Evolutionary conservation across 257 asterid species (phyloP).

Genomic region (Solanum chilense): DNA sequence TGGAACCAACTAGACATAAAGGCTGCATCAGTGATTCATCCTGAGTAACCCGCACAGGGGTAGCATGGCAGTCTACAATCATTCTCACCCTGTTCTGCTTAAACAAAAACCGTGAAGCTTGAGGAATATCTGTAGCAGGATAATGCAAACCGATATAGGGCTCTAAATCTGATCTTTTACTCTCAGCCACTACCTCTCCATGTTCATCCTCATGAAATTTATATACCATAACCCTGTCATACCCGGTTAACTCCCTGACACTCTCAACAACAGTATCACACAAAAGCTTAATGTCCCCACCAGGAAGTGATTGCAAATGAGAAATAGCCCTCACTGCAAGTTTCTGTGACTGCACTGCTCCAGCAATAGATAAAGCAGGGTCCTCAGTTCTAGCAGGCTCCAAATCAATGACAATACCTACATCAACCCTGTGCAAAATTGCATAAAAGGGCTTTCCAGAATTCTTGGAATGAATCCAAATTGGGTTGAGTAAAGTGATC

Average conservation of each 20-base stretch:
- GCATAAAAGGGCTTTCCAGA: slow-evolving; percentile 75
- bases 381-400: slow-evolving; percentile 80
- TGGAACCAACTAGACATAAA: slow-evolving; percentile 51
- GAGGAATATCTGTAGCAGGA: slow-evolving; percentile 59
- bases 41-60: slow-evolving; percentile 36
- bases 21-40: slow-evolving; percentile 56
- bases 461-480: slow-evolving; percentile 60
- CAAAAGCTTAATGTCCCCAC: slow-evolving; percentile 67
- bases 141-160: slow-evolving; percentile 56
- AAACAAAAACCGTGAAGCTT: slow-evolving; percentile 55
- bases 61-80: slow-evolving; percentile 49
- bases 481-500: slow-evolving; percentile 58
- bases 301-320: slow-evolving; percentile 69
- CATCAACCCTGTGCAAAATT: slow-evolving; percentile 75
- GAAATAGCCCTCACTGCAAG: slow-evolving; percentile 80
- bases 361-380: slow-evolving; percentile 69
- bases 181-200: slow-evolving; percentile 60
- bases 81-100: slow-evolving; percentile 58
- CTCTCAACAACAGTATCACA: slow-evolving; percentile 65
- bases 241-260: slow-evolving; percentile 67
- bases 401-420: slow-evolving; percentile 72
- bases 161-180: slow-evolving; percentile 47
- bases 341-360: slow-evolving; percentile 85
- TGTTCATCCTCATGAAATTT: slow-evolving; percentile 84
- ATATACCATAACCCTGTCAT: slow-evolving; percentile 79